These are phyloP conservation scores for Ophiostoma fasciatum DNA, from an alignment of 2,329 filamentous ascomycete genomes.

Conservation along the genomic window DNA sequence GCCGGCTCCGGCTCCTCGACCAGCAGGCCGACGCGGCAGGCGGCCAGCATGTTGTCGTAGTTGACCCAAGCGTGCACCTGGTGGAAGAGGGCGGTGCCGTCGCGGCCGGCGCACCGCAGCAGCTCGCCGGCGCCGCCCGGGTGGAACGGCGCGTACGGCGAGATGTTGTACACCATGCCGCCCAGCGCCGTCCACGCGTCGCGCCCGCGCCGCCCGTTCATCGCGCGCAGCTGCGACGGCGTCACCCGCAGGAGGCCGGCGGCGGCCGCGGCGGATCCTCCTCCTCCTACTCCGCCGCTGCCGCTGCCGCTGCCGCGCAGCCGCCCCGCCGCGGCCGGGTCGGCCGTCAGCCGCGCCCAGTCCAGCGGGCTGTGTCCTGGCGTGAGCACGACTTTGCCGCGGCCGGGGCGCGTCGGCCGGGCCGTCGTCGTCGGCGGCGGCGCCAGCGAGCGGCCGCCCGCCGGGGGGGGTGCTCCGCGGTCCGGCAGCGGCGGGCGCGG, in stretches of 20 bases:
- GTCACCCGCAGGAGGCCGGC: constrained; percentile 70
- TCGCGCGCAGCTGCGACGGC: constrained; percentile 59
- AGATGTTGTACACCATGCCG: constrained; percentile 88
- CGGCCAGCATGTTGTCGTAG: constrained; percentile 52
- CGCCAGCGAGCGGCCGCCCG: constrained; percentile 28
- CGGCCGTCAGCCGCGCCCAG: constrained; percentile 67
- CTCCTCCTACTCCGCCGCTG: too few relatives aligned
- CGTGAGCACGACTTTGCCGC: constrained; percentile 60
- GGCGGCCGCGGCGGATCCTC: too few relatives aligned
- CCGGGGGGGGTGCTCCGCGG: constrained; percentile 20
- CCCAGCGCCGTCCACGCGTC: constrained; percentile 86
- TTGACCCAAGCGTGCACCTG: constrained; percentile 61
- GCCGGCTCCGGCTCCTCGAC: constrained; percentile 35
- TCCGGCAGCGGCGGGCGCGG: constrained; percentile 23
- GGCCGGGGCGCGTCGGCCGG: constrained; percentile 31
- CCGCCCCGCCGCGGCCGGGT: constrained; percentile 51
- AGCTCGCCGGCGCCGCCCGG: constrained; percentile 72
- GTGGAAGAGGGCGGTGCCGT: constrained; percentile 48
- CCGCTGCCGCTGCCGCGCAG: constrained; percentile 37
- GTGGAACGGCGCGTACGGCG: constrained; percentile 79
- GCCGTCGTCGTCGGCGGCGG: constrained; percentile 39
- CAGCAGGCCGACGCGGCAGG: constrained; percentile 47
- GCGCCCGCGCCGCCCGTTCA: constrained; percentile 69
- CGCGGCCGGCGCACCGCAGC: constrained; percentile 43
- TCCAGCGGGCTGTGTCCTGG: constrained; percentile 91